phyloP scores from a whole-genome alignment of 768 basidiomycete genomes.

The Infundibulicybe gibba region DNA sequence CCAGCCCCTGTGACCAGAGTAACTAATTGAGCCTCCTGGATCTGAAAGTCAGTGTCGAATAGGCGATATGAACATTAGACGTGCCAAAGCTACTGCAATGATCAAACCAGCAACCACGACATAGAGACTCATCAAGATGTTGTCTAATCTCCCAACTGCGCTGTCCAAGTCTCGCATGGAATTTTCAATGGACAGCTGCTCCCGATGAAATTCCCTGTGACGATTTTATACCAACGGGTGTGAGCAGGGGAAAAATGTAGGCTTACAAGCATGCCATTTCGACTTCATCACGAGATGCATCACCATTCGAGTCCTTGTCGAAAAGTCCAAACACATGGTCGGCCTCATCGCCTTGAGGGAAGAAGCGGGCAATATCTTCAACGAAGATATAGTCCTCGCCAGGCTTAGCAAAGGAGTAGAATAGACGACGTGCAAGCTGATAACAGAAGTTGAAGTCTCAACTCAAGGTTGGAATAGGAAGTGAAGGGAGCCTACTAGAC shows the following conservation, averaged over 20 bases:
- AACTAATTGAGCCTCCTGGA: constrained; percentile 67
- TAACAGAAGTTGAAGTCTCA: background rate
- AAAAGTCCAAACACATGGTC: constrained; percentile 65
- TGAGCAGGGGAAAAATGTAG: constrained; percentile 1
- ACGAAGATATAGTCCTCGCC: constrained; percentile 56
- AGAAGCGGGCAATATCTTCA: constrained; percentile 69
- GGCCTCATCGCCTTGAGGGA: constrained; percentile 63
- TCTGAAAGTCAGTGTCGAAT: constrained; percentile 4
- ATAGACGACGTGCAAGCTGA: constrained; percentile 80
- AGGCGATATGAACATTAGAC: constrained; percentile 18
- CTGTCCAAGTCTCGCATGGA: constrained; percentile 90
- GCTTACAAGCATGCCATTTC: constrained; percentile 71
- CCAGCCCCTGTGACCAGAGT: constrained; percentile 78
- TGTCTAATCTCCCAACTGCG: constrained; percentile 82
- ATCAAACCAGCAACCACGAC: constrained; percentile 71
- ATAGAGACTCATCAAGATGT: constrained; percentile 82
- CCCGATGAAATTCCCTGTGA: constrained; percentile 74
- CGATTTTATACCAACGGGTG: background rate
- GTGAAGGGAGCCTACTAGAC: constrained; percentile 38
- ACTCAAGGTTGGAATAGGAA: constrained; percentile 5
- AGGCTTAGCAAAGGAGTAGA: constrained; percentile 75
- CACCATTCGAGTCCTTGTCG: constrained; percentile 72
- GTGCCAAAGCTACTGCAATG: constrained; percentile 74
- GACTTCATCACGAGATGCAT: constrained; percentile 66
- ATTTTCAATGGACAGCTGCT: constrained; percentile 79